These are phyloP conservation scores for Uronychia setigera DNA, from an alignment of 73 alveolate species.

Conservation along the genomic window DNA sequence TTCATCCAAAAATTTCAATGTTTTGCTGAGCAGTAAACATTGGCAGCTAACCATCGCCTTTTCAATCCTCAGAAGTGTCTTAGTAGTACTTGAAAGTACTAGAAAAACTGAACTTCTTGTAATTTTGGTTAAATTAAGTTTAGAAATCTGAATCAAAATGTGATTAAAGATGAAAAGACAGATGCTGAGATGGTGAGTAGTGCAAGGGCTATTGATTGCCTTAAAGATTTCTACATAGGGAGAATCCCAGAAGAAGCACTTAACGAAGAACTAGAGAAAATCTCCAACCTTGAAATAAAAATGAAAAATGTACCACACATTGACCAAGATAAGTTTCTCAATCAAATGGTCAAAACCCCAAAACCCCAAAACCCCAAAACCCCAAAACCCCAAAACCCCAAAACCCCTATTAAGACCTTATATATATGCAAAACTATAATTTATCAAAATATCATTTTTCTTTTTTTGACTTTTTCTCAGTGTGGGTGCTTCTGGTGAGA, in stretches of 20 bases:
- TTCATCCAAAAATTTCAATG: background rate
- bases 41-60: background rate
- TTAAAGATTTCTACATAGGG: background rate
- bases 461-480: no score
- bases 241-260: background rate
- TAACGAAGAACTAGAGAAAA: background rate
- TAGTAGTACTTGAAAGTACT: background rate
- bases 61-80: background rate
- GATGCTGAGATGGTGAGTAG: background rate
- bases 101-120: background rate
- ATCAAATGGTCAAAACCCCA: background rate
- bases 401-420: no score
- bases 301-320: background rate
- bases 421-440: no score
- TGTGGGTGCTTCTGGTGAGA: no score
- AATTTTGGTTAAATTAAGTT: background rate
- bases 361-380: no score
- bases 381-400: no score
- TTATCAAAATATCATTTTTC: no score
- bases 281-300: background rate
- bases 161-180: background rate
- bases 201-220: background rate
- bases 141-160: background rate
- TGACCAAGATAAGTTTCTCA: background rate
- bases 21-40: background rate